These are phyloP conservation scores for Fusarium ramigenum DNA, from an alignment of 2,329 filamentous ascomycete genomes.

Conservation along the genomic window DNA sequence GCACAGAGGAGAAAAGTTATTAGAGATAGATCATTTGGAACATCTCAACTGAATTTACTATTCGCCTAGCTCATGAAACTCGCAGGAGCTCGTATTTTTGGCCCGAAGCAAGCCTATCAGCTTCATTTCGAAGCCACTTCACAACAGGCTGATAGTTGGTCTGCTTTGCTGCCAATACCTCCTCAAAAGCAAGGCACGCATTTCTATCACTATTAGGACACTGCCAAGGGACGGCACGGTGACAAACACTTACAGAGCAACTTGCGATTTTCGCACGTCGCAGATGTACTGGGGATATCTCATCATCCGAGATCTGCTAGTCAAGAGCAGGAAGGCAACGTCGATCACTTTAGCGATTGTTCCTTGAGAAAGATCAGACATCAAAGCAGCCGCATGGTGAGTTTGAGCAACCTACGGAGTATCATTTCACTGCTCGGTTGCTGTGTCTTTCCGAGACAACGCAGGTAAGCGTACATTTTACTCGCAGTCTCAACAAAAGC, in stretches of 20 bases:
- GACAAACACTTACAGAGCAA: constrained; percentile 65
- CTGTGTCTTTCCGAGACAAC: constrained; percentile 64
- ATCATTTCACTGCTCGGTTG: constrained; percentile 70
- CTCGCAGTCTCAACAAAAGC: constrained; percentile 80
- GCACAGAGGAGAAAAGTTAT: background rate
- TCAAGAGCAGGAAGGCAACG: constrained; percentile 71
- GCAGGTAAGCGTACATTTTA: constrained; percentile 73
- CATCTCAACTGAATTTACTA: background rate
- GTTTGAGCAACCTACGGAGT: constrained; percentile 60
- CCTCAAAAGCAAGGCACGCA: constrained; percentile 74
- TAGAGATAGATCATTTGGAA: background rate
- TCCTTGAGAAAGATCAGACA: constrained; percentile 50
- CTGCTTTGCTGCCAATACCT: constrained; percentile 76
- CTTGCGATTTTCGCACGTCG: constrained; percentile 67
- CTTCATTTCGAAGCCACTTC: constrained; percentile 70
- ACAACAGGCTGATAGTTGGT: constrained; percentile 72
- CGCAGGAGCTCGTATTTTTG: background rate
- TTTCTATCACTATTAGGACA: constrained; percentile 58
- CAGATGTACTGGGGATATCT: constrained; percentile 65
- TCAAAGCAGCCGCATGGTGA: background rate
- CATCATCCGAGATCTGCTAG: constrained; percentile 58
- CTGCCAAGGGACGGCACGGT: background rate
- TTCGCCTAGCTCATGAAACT: background rate
- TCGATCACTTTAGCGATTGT: constrained; percentile 73
- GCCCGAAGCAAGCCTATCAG: constrained; percentile 46